Evolutionary conservation across 441 rosid genomes (phyloP).

Genomic region (Eutrema salsugineum): DNA sequence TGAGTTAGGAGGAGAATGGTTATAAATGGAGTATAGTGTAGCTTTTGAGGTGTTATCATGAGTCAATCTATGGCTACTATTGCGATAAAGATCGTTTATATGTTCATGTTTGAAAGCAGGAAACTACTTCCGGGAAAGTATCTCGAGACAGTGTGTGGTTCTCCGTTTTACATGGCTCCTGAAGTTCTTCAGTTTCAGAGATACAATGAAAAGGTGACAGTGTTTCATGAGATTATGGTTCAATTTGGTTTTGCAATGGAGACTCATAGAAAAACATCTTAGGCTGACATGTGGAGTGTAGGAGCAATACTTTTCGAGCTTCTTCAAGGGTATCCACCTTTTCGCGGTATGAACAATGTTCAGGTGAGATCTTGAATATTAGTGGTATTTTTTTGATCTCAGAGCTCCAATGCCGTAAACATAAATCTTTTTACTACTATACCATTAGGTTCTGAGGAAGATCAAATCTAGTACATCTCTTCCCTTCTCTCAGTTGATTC

Average conservation of each 20-base stretch:
- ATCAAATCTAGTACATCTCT: constrained; percentile 45
- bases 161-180: constrained; percentile 77
- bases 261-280: not conserved
- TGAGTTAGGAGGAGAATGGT: constrained; percentile 3
- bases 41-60: not conserved
- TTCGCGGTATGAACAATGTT: constrained; percentile 49
- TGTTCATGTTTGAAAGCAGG: constrained; percentile 30
- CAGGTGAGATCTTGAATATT: constrained; percentile 40
- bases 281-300: constrained; percentile 78
- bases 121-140: constrained; percentile 37
- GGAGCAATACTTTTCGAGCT: constrained; percentile 73
- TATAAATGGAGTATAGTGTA: not conserved
- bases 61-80: no score
- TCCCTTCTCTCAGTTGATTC: constrained; percentile 52
- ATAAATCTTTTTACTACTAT: not conserved
- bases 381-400: not conserved
- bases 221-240: not conserved
- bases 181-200: constrained; percentile 68
- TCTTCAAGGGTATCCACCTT: constrained; percentile 65
- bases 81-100: not conserved
- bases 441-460: constrained; percentile 48
- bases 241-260: not conserved
- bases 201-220: constrained; percentile 55
- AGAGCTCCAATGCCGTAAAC: not conserved
- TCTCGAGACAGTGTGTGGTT: constrained; percentile 55